Evolutionary conservation across 2,329 filamentous ascomycete genomes (phyloP), one percentile per base, ranked within the genome.

Genomic region (Penicillium freii): DNA sequence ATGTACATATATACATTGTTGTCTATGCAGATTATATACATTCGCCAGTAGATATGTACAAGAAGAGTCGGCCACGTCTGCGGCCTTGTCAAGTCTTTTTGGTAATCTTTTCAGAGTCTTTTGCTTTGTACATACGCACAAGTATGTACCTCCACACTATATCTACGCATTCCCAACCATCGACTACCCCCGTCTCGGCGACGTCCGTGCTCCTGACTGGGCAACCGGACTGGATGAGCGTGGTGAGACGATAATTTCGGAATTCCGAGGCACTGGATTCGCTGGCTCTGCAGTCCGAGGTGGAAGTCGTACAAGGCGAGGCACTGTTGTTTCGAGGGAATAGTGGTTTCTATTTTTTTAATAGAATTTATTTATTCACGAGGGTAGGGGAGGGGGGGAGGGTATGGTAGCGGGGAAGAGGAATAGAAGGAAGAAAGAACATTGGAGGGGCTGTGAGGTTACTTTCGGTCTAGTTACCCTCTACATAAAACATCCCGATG

Each of bases 191-290:
- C 23, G 33, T 45, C 33, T 46, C 40, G 40, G 54, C 17, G 54
- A 29, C 19, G 23, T 57, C 27, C 10, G 55, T 54, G 38, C 38
- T 54, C 33, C 48, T 34, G 25, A 43, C 49, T 45, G 55, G 51
- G 23, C 9, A 38, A 54, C 25, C 9, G 51, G 51, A 54, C 46
- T 55, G 56, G 45, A 55, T 44, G 31, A 19, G 56, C 46, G 39
- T 51, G 51, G 52, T 56, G 52, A 55, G 56, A 58, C 52, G 56
- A 39, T 45, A 46, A 56, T 46, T 56, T 58, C 52, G 52, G 56
- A 58, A 58, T 58, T 58, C 56, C 56, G 56, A 58, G 46, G 46
- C 46, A 51, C 56, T 56, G 52, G 56, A 58, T 58, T 58, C 56
- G 56, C 21, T 56, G 56, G 45, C 9, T 53, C 49, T 53, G 43